Evolutionary conservation across 371 early-diverging fungal species (phyloP), one percentile per base, ranked within the genome.

Genomic region (Mortierella sp.): DNA sequence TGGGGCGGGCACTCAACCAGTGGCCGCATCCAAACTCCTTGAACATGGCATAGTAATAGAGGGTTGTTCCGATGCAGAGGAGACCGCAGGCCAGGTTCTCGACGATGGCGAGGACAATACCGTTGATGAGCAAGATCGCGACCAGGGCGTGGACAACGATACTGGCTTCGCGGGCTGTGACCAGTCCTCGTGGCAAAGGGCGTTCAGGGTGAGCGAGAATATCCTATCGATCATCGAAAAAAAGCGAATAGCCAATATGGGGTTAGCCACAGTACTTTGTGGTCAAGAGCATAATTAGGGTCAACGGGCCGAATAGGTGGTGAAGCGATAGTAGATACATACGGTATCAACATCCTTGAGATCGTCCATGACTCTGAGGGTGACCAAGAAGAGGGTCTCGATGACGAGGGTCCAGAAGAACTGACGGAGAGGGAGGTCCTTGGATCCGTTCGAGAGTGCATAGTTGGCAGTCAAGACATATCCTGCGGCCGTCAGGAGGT

Each of bases 171-270:
- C 75, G 83, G n/a, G 79, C 76, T 5, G 83, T 82, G 65, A 82
- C 83, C 4, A 82, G 53, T 6, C 83, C 83, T 13, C 83, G 78
- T 53, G 83, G 83, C 43, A 82, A 61, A 22, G 83, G 83, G 16
- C 83, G 83, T 69, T 82, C 83, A 44, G 83, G 83, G 31, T 82
- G 83, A n/a, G 83, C 83, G 43, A 82, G 52, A 52, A 82, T 82
- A 52, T 82, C 83, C 82, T 82, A 31, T 39, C 41, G 58, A 26
- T n/a, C n/a, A 4, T 39, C 10, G n/a, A 3, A 9, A 29, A 41
- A 43, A 34, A 31, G 43, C 4, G 2, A 66, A 34, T 24, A 14
- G 40, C 24, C 37, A 66, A 16, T 4, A 34, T 10, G 45, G 4
- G 24, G 26, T 50, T 68, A 47, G 40, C n/a, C 52, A 29, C 2